Conservation (phyloP, 2,329 filamentous ascomycete species). For the Leptographium lundbergii region DNA sequence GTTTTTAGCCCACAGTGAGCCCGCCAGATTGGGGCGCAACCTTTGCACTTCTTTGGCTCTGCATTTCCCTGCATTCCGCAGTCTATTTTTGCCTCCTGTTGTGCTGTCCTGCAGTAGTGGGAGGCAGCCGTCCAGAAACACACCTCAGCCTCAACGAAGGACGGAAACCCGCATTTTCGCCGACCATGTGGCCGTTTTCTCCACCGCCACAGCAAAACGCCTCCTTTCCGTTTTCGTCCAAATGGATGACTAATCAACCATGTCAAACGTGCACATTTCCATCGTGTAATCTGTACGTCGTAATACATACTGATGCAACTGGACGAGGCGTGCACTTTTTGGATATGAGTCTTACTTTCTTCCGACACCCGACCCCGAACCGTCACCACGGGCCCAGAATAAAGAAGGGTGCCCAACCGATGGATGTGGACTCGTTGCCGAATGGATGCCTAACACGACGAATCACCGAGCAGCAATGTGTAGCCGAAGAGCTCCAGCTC, state of each 20-base stretch:
- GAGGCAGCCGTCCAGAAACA: constrained; percentile 3
- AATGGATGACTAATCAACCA: neutral
- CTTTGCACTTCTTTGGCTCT: neutral
- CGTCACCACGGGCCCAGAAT: neutral
- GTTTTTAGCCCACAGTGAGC: neutral
- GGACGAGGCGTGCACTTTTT: neutral
- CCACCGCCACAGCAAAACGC: neutral
- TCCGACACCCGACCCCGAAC: neutral
- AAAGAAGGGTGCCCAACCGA: neutral
- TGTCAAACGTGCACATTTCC: neutral
- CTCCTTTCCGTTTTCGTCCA: neutral
- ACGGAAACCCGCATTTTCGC: neutral
- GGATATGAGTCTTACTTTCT: neutral
- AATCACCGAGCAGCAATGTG: neutral
- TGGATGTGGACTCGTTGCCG: neutral
- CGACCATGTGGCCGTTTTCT: neutral
- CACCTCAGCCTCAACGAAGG: constrained; percentile 1
- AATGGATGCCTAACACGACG: neutral
- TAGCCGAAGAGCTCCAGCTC: neutral
- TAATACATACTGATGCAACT: no score
- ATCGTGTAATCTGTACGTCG: no score
- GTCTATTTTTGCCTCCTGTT: neutral
- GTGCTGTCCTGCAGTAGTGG: constrained; percentile 6
- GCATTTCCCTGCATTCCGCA: neutral
- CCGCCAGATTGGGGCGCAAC: constrained; percentile 3